A percentile compares a stretch with the other conserved stretches of the same genome.
Evolutionary conservation across 2,329 filamentous ascomycete genomes (phyloP).

Genomic region (Chaetomium olivaceum): DNA sequence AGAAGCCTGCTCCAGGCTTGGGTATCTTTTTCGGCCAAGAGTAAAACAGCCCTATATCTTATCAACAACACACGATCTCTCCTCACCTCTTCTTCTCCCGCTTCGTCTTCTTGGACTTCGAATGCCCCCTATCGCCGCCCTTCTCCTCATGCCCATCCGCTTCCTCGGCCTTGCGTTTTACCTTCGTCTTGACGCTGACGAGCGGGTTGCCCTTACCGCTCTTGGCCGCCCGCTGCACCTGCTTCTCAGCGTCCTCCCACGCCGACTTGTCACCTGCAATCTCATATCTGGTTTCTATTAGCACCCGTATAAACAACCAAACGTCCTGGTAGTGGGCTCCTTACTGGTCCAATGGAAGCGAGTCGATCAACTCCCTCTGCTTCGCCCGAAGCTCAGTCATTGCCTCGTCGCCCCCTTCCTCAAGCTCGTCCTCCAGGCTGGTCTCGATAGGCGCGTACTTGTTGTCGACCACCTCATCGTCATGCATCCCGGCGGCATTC

Average conservation of each 20-base stretch:
- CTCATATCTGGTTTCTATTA: conserved; percentile 55
- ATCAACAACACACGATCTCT: not conserved
- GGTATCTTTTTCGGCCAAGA: conserved; percentile 23
- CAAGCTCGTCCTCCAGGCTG: conserved; percentile 77
- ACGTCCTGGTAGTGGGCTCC: conserved; percentile 37
- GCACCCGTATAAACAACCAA: not conserved
- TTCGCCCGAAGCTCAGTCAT: conserved; percentile 71
- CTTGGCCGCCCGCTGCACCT: conserved; percentile 61
- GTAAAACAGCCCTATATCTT: conserved; percentile 8
- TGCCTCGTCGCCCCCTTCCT: conserved; percentile 78
- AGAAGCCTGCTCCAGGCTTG: conserved; percentile 4
- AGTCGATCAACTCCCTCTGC: conserved; percentile 85
- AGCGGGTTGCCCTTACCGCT: conserved; percentile 60
- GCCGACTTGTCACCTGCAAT: conserved; percentile 62
- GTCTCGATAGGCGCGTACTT: conserved; percentile 71
- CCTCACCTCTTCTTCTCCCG: conserved; percentile 37
- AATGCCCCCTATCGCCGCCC: conserved; percentile 53
- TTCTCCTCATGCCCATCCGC: conserved; percentile 64
- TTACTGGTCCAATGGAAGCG: conserved; percentile 83
- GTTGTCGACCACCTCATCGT: conserved; percentile 66
- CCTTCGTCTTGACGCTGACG: conserved; percentile 82
- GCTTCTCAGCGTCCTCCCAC: conserved; percentile 73
- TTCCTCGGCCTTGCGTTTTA: conserved; percentile 72
- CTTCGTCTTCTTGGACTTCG: conserved; percentile 57
- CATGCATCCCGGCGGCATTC: conserved; percentile 64